A percentile compares a stretch with the other conserved stretches of the same genome.
Evolutionary conservation across 2,329 filamentous ascomycete species (phyloP).

Genomic region (Paecilomyces fulvus): DNA sequence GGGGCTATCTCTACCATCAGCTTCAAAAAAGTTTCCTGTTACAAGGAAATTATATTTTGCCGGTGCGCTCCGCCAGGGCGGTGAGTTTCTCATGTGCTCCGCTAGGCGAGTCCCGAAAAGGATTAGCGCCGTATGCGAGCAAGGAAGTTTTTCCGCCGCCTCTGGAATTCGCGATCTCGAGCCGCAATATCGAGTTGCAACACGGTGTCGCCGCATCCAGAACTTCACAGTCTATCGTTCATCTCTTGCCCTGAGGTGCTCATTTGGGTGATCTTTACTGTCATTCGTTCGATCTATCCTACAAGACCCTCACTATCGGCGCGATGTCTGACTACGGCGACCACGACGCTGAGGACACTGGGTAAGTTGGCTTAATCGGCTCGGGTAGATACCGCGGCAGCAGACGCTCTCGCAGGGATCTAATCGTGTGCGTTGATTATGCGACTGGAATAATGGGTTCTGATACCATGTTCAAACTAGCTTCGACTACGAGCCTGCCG

Average conservation of each 20-base stretch:
- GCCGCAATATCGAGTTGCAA: conserved; percentile 4
- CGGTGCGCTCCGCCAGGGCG: conserved; percentile 16
- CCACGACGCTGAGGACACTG: conserved; percentile 52
- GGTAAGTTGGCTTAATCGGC: conserved; percentile 37
- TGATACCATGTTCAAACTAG: conserved; percentile 19
- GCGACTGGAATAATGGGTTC: conserved; percentile 14
- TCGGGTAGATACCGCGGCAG: background rate
- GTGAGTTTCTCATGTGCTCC: conserved; percentile 11
- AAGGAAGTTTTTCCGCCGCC: conserved; percentile 27
- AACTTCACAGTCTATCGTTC: conserved; percentile 7
- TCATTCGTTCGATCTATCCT: conserved; percentile 5
- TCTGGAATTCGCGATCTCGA: conserved; percentile 16
- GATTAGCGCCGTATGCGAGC: conserved; percentile 16
- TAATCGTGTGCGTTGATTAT: background rate
- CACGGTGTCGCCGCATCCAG: conserved; percentile 1
- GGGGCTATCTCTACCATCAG: background rate
- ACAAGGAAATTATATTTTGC: conserved; percentile 24
- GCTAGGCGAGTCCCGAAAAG: conserved; percentile 7
- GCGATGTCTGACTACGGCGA: conserved; percentile 68
- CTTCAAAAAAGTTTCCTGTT: conserved; percentile 1
- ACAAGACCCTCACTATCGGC: conserved; percentile 6
- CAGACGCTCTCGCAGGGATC: background rate
- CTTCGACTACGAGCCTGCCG: conserved; percentile 50
- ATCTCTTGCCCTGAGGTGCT: background rate
- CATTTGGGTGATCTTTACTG: conserved; percentile 3